phyloP scores from a whole-genome alignment of 345 rosid genomes.

The Ceriops decandra region DNA sequence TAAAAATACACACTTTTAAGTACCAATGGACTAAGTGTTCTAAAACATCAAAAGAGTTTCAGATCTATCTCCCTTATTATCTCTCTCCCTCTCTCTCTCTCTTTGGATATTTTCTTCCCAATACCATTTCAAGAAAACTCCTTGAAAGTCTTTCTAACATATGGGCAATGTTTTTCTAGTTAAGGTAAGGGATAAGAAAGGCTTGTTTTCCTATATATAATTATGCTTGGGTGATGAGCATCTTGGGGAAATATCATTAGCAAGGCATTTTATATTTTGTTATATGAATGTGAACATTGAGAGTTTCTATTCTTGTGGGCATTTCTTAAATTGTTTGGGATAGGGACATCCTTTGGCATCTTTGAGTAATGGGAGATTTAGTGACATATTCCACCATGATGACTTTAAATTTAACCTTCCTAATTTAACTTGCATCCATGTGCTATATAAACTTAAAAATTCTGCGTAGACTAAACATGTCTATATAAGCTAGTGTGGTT shows the following conservation, averaged over 20 bases:
- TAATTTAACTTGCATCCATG: too few species aligned
- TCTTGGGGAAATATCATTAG: neutral
- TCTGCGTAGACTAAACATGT: neutral
- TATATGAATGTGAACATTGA: neutral
- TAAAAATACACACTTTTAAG: neutral
- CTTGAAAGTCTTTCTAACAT: constrained; percentile 6
- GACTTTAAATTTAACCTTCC: too few species aligned
- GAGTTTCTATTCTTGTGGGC: neutral
- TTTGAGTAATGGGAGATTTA: too few species aligned
- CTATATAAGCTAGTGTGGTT: too few species aligned
- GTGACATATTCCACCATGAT: too few species aligned
- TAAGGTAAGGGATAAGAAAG: constrained; percentile 5
- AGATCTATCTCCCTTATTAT: neutral
- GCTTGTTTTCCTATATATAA: constrained; percentile 16
- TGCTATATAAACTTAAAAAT: neutral
- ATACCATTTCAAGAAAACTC: neutral
- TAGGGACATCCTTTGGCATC: too few species aligned
- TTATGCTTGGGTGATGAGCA: neutral
- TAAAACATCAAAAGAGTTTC: neutral
- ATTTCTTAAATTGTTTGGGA: constrained; percentile 6
- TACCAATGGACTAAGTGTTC: neutral
- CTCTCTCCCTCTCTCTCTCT: neutral
- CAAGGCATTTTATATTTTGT: neutral
- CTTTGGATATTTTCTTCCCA: too few species aligned
- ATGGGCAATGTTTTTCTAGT: constrained; percentile 5